Percentiles rank a stretch among this genome's conserved stretches.
Evolutionary conservation across 1,139 yeast genomes (phyloP).

Genomic region (Yamadazyma blattariae): DNA sequence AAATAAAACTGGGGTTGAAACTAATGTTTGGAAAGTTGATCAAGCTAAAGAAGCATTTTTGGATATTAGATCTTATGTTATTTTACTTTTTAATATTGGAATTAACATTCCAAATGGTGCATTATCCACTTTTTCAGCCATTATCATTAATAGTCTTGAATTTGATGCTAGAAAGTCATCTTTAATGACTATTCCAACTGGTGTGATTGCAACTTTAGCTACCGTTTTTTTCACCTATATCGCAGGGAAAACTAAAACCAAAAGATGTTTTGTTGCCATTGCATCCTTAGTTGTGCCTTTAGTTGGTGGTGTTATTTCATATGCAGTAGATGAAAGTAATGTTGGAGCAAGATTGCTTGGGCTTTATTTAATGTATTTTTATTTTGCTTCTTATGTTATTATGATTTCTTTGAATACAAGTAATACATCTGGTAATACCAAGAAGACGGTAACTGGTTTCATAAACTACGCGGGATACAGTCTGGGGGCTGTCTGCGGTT

Average conservation of each 20-base stretch:
- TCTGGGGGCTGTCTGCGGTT: too few relatives aligned
- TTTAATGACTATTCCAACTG: conserved; percentile 24
- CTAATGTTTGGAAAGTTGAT: conserved; percentile 18
- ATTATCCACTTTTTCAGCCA: conserved; percentile 33
- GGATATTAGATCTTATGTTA: conserved; percentile 23
- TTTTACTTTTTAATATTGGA: conserved; percentile 31
- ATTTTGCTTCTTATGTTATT: conserved; percentile 23
- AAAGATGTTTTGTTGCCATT: conserved; percentile 15
- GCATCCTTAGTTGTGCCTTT: conserved; percentile 17
- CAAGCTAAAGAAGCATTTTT: conserved; percentile 24
- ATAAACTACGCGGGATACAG: conserved; percentile 24
- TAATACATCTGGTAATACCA: conserved; percentile 26
- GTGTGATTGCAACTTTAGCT: conserved; percentile 20
- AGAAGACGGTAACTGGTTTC: conserved; percentile 17
- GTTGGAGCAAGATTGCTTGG: conserved; percentile 21
- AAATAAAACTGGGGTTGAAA: conserved; percentile 25
- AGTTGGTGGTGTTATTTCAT: conserved; percentile 18
- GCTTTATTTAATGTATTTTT: conserved; percentile 21
- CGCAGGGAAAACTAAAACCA: conserved; percentile 15
- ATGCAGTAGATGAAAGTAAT: conserved; percentile 13
- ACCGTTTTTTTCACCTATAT: conserved; percentile 17
- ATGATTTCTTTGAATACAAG: conserved; percentile 24
- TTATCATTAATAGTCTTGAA: conserved; percentile 17
- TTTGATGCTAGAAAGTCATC: conserved; percentile 20
- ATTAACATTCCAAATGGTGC: conserved; percentile 41